A percentile compares a stretch with the other conserved stretches of the same genome.
phyloP scores from a whole-genome alignment of 495 filamentous ascomycete genomes.

The Bombardia bombarda region DNA sequence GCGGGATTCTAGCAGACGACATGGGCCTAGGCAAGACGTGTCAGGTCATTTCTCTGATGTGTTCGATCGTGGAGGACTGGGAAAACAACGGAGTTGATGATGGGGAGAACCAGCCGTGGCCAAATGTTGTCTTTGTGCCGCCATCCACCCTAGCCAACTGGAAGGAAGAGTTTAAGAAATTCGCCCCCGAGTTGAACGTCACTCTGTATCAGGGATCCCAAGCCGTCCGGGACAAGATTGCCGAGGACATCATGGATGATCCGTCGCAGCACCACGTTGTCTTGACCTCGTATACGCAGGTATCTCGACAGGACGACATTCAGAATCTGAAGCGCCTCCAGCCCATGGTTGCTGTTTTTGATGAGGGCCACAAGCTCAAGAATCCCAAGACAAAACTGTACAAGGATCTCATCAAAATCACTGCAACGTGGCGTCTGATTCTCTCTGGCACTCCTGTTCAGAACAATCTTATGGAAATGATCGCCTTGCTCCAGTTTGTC shows the following conservation, averaged over 20 bases:
- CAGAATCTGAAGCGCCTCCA: constrained; percentile 25
- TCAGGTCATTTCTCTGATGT: constrained; percentile 88
- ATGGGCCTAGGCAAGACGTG: constrained; percentile 98
- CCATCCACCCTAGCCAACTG: constrained; percentile 93
- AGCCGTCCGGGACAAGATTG: constrained; percentile 54
- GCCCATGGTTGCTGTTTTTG: constrained; percentile 69
- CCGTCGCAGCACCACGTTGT: constrained; percentile 69
- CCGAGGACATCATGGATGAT: constrained; percentile 54
- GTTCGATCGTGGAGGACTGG: constrained; percentile 61
- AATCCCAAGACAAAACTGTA: constrained; percentile 77
- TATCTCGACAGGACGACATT: constrained; percentile 33
- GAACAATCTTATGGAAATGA: constrained; percentile 90
- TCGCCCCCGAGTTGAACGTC: constrained; percentile 68
- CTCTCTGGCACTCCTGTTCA: constrained; percentile 92
- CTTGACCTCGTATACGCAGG: constrained; percentile 71
- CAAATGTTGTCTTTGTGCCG: constrained; percentile 84
- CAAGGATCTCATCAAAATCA: constrained; percentile 68
- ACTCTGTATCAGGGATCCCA: constrained; percentile 75
- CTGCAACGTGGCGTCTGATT: constrained; percentile 68
- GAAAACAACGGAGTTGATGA: constrained; percentile 6
- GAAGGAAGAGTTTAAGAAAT: constrained; percentile 81
- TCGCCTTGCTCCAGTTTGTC: constrained; percentile 83
- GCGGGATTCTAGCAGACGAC: constrained; percentile 90
- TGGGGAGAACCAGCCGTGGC: constrained; percentile 53
- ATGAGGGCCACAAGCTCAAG: constrained; percentile 89